These are phyloP conservation scores for Boletus sp. DNA, from an alignment of 1,284 basidiomycete genomes.

Conservation along the genomic window DNA sequence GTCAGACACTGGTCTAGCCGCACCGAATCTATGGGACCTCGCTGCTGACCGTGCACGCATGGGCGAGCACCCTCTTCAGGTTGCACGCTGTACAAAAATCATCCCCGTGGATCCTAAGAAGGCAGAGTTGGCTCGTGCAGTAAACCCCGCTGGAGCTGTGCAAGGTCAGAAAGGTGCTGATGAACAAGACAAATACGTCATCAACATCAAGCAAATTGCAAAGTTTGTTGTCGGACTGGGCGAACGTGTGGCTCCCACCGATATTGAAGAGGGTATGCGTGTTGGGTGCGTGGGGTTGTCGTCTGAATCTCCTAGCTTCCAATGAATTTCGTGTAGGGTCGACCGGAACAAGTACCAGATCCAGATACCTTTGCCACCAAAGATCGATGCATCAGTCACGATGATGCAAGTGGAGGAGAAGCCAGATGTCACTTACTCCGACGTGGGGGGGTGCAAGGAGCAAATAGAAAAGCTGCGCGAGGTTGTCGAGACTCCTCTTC, in stretches of 20 bases:
- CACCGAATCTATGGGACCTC: slow-evolving; percentile 96
- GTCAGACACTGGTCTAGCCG: slow-evolving; percentile 94
- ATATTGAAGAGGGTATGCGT: slow-evolving; percentile 99
- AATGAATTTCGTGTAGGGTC: slow-evolving; percentile 46
- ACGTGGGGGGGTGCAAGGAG: slow-evolving; percentile 98
- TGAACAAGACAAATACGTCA: slow-evolving; percentile 98
- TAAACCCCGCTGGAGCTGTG: slow-evolving; percentile 68
- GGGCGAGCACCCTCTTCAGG: slow-evolving; percentile 92
- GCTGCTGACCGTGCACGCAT: slow-evolving; percentile 85
- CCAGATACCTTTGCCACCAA: slow-evolving; percentile 98
- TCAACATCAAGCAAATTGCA: slow-evolving; percentile 99
- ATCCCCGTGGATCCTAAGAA: slow-evolving; percentile 76
- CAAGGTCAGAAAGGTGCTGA: slow-evolving; percentile 89
- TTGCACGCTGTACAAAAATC: slow-evolving; percentile 98
- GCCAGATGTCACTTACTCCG: slow-evolving; percentile 97
- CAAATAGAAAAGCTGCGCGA: slow-evolving; percentile 99
- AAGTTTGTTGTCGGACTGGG: slow-evolving; percentile 99
- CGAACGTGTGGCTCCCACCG: slow-evolving; percentile 93
- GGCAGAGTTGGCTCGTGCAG: slow-evolving; percentile 68
- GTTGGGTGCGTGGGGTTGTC: slow-evolving; percentile 72
- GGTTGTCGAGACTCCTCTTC: slow-evolving; percentile 96
- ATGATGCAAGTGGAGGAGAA: slow-evolving; percentile 99
- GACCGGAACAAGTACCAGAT: slow-evolving; percentile 98
- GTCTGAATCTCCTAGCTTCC: background rate
- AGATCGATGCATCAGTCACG: slow-evolving; percentile 98